Conservation (phyloP, 1,139 yeast genomes). For the Kurtzmaniella quercitrusa region DNA sequence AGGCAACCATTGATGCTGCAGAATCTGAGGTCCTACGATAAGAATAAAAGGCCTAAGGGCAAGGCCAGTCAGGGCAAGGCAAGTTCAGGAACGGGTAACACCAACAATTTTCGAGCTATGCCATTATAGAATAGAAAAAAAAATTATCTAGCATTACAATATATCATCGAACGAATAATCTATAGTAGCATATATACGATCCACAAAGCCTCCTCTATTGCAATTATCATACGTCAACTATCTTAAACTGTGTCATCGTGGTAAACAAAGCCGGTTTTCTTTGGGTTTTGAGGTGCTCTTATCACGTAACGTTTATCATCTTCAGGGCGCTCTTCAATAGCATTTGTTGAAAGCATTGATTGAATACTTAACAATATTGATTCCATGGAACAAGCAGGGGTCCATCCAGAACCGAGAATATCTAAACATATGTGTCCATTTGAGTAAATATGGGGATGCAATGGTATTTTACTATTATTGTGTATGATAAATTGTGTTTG, state of each 20-base stretch:
- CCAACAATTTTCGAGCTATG: slow-evolving; percentile 4
- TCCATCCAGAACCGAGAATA: slow-evolving; percentile 65
- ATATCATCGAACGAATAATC: too few species aligned
- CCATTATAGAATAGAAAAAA: slow-evolving; percentile 5
- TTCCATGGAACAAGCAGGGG: slow-evolving; percentile 62
- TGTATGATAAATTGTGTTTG: slow-evolving; percentile 47
- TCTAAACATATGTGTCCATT: slow-evolving; percentile 74
- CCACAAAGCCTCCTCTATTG: too few species aligned
- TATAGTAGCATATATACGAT: too few species aligned
- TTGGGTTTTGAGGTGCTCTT: slow-evolving; percentile 57
- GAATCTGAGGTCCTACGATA: not conserved
- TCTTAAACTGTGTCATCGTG: slow-evolving; percentile 50
- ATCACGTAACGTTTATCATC: slow-evolving; percentile 49
- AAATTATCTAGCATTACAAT: too few species aligned
- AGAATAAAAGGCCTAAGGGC: not conserved
- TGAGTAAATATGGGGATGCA: slow-evolving; percentile 70
- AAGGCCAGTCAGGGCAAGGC: slow-evolving; percentile 1
- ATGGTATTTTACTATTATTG: slow-evolving; percentile 36
- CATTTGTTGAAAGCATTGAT: slow-evolving; percentile 58
- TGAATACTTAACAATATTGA: slow-evolving; percentile 58
- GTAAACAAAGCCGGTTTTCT: slow-evolving; percentile 43
- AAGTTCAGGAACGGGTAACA: not conserved
- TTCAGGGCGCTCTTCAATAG: slow-evolving; percentile 43
- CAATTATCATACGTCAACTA: too few species aligned
- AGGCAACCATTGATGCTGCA: not conserved